Evolutionary conservation across 2,329 filamentous ascomycete species (phyloP).

Genomic region (Lasiodiplodia theobromae): DNA sequence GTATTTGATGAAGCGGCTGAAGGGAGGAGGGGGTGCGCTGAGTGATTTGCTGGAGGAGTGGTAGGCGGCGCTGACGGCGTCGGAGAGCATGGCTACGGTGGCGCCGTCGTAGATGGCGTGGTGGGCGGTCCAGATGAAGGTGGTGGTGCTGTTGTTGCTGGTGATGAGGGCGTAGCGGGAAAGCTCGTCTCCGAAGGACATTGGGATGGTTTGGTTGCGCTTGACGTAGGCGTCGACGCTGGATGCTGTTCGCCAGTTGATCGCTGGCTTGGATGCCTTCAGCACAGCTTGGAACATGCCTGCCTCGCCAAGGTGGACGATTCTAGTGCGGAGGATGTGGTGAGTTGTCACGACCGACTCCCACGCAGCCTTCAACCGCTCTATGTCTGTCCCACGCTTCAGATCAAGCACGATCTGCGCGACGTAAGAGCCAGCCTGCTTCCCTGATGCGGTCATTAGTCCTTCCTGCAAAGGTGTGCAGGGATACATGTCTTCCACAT

Average conservation of each 20-base stretch:
- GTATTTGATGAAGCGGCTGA: constrained; percentile 59
- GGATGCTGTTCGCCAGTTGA: constrained; percentile 11
- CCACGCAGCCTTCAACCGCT: constrained; percentile 46
- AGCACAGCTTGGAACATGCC: constrained; percentile 30
- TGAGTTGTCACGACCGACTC: constrained; percentile 39
- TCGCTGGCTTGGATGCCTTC: background rate
- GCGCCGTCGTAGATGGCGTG: constrained; percentile 48
- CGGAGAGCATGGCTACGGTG: constrained; percentile 43
- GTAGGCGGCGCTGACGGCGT: constrained; percentile 41
- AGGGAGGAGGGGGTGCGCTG: constrained; percentile 39
- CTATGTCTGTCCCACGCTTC: constrained; percentile 39
- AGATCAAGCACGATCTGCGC: constrained; percentile 47
- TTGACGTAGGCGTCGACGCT: constrained; percentile 44
- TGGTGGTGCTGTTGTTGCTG: constrained; percentile 39
- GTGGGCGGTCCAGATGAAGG: constrained; percentile 64
- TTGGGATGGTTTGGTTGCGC: constrained; percentile 41
- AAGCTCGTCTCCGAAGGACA: constrained; percentile 49
- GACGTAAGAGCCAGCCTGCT: constrained; percentile 47
- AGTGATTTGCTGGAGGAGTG: too few species aligned
- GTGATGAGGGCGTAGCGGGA: constrained; percentile 47
- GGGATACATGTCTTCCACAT: constrained; percentile 57
- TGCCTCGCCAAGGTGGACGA: background rate
- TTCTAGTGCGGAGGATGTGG: constrained; percentile 43
- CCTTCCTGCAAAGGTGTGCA: constrained; percentile 52
- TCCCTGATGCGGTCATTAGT: constrained; percentile 49